Evolutionary conservation across 2,329 filamentous ascomycete genomes (phyloP).

Genomic region (Botryosphaeria agaves): DNA sequence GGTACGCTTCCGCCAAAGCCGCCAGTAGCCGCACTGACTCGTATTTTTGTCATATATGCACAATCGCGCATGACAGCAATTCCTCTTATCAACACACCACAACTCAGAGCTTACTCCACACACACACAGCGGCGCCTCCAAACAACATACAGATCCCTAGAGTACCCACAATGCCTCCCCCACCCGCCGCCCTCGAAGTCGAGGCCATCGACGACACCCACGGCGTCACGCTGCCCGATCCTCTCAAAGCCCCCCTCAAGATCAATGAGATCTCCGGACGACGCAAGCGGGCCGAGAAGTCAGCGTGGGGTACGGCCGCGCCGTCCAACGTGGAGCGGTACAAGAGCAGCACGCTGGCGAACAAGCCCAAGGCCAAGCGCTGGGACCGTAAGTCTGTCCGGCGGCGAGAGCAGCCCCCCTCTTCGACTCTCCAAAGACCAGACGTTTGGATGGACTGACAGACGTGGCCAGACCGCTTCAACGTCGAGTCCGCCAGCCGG

Average conservation of each 20-base stretch:
- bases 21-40: no score
- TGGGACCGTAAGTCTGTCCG: conserved; percentile 57
- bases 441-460: neutral
- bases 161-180: no score
- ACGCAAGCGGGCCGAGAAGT: conserved; percentile 52
- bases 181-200: conserved; percentile 21
- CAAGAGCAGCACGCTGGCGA: conserved; percentile 45
- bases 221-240: conserved; percentile 26
- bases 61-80: no score
- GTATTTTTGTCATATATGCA: no score
- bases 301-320: conserved; percentile 62
- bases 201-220: conserved; percentile 29
- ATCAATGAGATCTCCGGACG: conserved; percentile 49
- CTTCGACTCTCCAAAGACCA: neutral
- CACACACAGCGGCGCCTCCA: no score
- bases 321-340: conserved; percentile 67
- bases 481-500: conserved; percentile 35
- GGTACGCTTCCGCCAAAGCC: no score
- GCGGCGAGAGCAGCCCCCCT: neutral
- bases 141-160: no score
- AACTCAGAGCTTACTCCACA: no score
- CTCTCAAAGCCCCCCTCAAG: conserved; percentile 32
- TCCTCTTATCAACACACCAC: no score
- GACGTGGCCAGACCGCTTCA: conserved; percentile 21
- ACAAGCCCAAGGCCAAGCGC: conserved; percentile 60